These are phyloP conservation scores for Selenicereus undatus DNA, from an alignment of 148 eudicot genomes.

Conservation along the genomic window DNA sequence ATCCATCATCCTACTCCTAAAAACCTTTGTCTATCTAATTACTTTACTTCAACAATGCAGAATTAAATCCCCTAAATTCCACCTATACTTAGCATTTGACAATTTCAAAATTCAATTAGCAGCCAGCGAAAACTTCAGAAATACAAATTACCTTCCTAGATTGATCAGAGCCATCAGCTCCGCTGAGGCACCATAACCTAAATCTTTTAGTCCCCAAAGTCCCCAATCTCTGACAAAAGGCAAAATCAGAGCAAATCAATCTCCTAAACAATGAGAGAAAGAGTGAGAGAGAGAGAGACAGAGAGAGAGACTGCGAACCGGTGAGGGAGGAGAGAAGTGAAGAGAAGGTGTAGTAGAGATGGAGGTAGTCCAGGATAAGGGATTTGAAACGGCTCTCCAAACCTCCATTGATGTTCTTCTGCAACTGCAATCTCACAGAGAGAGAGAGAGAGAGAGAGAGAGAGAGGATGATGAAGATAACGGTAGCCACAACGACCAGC, in stretches of 20 bases:
- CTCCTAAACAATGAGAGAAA: neutral
- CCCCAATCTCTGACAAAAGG: conserved; percentile 24
- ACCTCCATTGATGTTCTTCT: conserved; percentile 45
- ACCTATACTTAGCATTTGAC: neutral
- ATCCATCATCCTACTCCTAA: neutral
- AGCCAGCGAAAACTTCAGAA: neutral
- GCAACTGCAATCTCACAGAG: neutral
- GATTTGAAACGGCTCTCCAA: conserved; percentile 39
- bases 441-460: neutral
- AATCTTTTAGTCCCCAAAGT: conserved; percentile 35
- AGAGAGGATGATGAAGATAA: conserved; percentile 3
- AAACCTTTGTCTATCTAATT: neutral
- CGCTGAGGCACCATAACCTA: conserved; percentile 38
- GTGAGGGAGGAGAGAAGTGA: conserved; percentile 22
- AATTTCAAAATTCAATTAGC: neutral
- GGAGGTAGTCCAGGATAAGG: conserved; percentile 46
- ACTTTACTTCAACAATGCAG: conserved; percentile 3
- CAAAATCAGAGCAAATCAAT: neutral
- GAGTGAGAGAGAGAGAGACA: neutral
- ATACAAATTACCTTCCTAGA: conserved; percentile 34
- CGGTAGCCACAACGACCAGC: conserved; percentile 22
- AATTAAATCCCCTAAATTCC: neutral
- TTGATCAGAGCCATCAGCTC: conserved; percentile 29
- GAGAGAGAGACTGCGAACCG: conserved; percentile 22
- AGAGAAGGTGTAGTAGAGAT: conserved; percentile 35